These are phyloP conservation scores for Glycine latifolia DNA, from an alignment of 306 rosid genomes.

Conservation along the genomic window DNA sequence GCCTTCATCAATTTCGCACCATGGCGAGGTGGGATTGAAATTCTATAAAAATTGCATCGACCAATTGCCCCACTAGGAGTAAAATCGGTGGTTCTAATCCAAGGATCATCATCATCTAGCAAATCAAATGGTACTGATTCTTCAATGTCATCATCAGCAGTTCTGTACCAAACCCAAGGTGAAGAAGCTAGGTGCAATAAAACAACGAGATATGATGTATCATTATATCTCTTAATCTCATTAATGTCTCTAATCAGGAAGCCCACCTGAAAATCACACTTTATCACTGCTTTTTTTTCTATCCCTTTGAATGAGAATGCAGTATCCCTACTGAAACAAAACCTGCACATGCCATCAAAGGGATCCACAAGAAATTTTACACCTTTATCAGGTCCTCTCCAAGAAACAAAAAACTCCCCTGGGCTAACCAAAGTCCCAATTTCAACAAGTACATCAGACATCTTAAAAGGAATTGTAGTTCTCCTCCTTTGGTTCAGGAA, in stretches of 20 bases:
- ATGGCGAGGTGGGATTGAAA: slow-evolving; percentile 81
- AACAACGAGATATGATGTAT: slow-evolving; percentile 60
- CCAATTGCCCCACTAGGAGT: slow-evolving; percentile 85
- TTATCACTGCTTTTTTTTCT: slow-evolving; percentile 55
- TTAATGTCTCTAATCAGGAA: slow-evolving; percentile 74
- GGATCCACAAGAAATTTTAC: slow-evolving; percentile 84
- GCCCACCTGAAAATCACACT: slow-evolving; percentile 82
- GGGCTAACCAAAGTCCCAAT: slow-evolving; percentile 68
- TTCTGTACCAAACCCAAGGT: slow-evolving; percentile 79
- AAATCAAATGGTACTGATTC: slow-evolving; percentile 64
- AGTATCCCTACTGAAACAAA: slow-evolving; percentile 75
- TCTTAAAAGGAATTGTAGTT: slow-evolving; percentile 61
- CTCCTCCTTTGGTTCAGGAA: slow-evolving; percentile 71
- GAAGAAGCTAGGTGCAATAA: slow-evolving; percentile 71
- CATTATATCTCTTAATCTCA: slow-evolving; percentile 60
- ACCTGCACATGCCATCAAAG: slow-evolving; percentile 71
- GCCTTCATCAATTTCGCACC: slow-evolving; percentile 68
- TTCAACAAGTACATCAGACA: slow-evolving; percentile 73
- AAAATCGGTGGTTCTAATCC: slow-evolving; percentile 92
- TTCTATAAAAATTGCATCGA: slow-evolving; percentile 71
- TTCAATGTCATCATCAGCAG: slow-evolving; percentile 83
- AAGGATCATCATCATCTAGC: slow-evolving; percentile 92
- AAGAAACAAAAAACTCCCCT: slow-evolving; percentile 64
- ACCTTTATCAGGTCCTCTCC: slow-evolving; percentile 73
- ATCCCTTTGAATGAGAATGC: slow-evolving; percentile 62